Conservation (phyloP, 2,329 filamentous ascomycete species). For the Colletotrichum paranaense region DNA sequence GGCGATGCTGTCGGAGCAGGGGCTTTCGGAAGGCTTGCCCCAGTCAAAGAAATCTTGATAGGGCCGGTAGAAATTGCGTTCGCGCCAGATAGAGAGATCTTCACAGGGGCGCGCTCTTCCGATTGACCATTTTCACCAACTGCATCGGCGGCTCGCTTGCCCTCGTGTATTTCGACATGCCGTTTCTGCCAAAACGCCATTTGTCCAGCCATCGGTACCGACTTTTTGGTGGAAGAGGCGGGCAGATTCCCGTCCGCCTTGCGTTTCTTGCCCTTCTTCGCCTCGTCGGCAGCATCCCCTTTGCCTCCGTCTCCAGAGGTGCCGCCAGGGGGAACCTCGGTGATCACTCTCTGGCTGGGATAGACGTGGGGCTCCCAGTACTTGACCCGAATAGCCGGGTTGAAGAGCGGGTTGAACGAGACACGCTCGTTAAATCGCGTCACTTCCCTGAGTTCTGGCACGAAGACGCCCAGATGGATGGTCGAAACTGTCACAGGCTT, state of each 20-base stretch:
- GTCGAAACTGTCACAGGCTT: conserved; percentile 78
- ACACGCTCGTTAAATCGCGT: conserved; percentile 68
- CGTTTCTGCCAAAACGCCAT: conserved; percentile 59
- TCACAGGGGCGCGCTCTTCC: conserved; percentile 35
- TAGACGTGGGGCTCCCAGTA: conserved; percentile 84
- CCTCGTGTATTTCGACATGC: conserved; percentile 52
- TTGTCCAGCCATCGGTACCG: conserved; percentile 54
- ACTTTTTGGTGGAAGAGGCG: conserved; percentile 48
- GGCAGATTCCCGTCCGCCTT: conserved; percentile 57
- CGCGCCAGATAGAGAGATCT: conserved; percentile 35
- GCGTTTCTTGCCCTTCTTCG: conserved; percentile 62
- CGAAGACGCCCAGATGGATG: conserved; percentile 87
- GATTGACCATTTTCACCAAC: neutral
- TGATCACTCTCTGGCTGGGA: conserved; percentile 71
- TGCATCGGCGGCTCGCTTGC: conserved; percentile 17
- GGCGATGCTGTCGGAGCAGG: conserved; percentile 1
- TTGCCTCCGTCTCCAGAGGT: conserved; percentile 52
- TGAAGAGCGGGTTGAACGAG: conserved; percentile 78
- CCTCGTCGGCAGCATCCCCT: conserved; percentile 41
- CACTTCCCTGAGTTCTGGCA: conserved; percentile 73
- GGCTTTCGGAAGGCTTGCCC: conserved; percentile 11
- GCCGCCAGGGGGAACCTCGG: conserved; percentile 58
- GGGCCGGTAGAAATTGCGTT: conserved; percentile 29
- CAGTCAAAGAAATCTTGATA: conserved; percentile 47
- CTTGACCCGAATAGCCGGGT: conserved; percentile 73